Evolutionary conservation across 306 rosid species (phyloP).

Genomic region (Prunus mongolica): DNA sequence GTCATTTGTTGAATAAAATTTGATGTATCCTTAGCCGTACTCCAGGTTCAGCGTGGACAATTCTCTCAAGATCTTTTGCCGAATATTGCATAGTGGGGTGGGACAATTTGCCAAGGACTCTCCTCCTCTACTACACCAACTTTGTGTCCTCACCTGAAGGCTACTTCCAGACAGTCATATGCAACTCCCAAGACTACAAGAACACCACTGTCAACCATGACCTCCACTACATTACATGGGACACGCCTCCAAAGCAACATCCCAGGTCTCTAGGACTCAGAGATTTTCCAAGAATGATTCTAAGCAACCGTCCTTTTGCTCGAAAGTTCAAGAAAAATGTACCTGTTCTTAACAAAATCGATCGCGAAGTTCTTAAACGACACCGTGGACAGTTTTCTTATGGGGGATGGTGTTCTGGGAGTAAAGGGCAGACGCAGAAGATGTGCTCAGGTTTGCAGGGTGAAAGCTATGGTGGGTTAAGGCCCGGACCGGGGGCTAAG

Average conservation of each 20-base stretch:
- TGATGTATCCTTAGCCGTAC: too few species aligned
- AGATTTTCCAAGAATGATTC: constrained; percentile 56
- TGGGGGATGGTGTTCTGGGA: constrained; percentile 78
- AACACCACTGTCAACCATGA: constrained; percentile 84
- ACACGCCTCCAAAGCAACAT: constrained; percentile 89
- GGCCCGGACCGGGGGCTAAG: constrained; percentile 65
- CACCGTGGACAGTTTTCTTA: constrained; percentile 37
- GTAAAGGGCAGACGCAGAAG: constrained; percentile 13
- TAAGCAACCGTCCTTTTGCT: constrained; percentile 77
- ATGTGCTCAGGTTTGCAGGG: constrained; percentile 43
- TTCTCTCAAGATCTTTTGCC: constrained; percentile 78
- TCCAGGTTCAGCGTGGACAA: constrained; percentile 94
- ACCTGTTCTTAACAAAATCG: constrained; percentile 61
- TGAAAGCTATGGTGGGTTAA: constrained; percentile 55
- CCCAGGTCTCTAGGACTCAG: constrained; percentile 67
- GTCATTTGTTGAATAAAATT: too few species aligned
- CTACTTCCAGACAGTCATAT: constrained; percentile 78
- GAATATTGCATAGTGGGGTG: constrained; percentile 83
- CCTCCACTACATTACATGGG: constrained; percentile 90
- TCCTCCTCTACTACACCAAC: constrained; percentile 89
- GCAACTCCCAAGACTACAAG: constrained; percentile 66
- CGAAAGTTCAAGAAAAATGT: constrained; percentile 73
- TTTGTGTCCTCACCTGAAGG: constrained; percentile 92
- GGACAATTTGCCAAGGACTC: constrained; percentile 92
- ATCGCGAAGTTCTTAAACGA: constrained; percentile 63